A percentile compares a stretch with the other conserved stretches of the same genome.
Evolutionary conservation across 768 basidiomycete genomes (phyloP).

Genomic region (Mycena sanguinolenta): DNA sequence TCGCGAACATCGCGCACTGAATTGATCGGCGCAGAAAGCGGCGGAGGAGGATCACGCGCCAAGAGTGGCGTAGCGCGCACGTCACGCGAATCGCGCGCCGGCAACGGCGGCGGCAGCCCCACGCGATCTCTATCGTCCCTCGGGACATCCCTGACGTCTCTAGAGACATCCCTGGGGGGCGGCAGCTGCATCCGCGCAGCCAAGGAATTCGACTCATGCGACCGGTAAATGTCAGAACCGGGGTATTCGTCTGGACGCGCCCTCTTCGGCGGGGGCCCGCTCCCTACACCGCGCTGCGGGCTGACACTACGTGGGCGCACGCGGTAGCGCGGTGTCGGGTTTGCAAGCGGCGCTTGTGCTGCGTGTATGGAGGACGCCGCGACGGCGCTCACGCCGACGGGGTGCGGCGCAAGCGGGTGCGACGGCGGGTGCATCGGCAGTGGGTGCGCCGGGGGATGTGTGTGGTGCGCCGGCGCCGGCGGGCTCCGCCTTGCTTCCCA

Average conservation of each 20-base stretch:
- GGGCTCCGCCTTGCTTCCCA: conserved; percentile 27
- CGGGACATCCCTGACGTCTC: conserved; percentile 5
- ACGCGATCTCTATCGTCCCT: conserved; percentile 16
- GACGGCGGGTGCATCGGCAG: conserved; percentile 22
- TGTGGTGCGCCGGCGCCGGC: not conserved
- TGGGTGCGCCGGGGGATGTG: not conserved
- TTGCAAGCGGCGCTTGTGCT: conserved; percentile 29
- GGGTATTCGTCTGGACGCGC: conserved; percentile 30
- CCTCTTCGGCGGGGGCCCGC: conserved; percentile 29
- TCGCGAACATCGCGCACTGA: conserved; percentile 14
- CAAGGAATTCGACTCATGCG: not conserved
- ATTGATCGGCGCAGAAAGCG: conserved; percentile 14
- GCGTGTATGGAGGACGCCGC: conserved; percentile 25
- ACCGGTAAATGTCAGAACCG: conserved; percentile 23
- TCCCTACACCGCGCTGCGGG: conserved; percentile 18
- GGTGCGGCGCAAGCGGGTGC: conserved; percentile 30
- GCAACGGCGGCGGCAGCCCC: not conserved
- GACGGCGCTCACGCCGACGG: conserved; percentile 32
- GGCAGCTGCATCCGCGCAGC: not conserved
- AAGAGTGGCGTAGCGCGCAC: conserved; percentile 9
- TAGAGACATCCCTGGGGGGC: not conserved
- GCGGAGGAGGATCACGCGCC: conserved; percentile 1
- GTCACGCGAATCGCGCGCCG: conserved; percentile 22
- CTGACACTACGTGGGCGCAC: conserved; percentile 34
- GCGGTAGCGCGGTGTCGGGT: conserved; percentile 27